These are phyloP conservation scores for Albugo laibachii DNA, from an alignment of 352 stramenopile species.

Conservation along the genomic window DNA sequence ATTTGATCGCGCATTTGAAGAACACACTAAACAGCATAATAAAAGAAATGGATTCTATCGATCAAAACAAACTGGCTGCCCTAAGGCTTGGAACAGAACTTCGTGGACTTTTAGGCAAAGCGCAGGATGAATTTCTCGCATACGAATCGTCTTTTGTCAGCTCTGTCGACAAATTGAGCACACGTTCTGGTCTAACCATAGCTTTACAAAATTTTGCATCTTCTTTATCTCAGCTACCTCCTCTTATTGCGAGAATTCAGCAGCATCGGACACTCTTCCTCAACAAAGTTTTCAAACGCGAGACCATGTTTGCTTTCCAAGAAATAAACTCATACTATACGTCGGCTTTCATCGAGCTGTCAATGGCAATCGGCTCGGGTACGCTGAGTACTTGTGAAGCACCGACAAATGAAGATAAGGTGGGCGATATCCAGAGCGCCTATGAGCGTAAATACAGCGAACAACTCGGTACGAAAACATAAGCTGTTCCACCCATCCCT, in stretches of 20 bases:
- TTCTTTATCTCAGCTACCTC: slow-evolving; percentile 36
- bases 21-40: too few relatives aligned
- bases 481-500: too few relatives aligned
- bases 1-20: too few relatives aligned
- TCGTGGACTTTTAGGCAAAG: slow-evolving; percentile 54
- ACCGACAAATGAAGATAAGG: too few relatives aligned
- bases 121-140: slow-evolving; percentile 48
- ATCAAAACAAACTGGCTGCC: slow-evolving; percentile 33
- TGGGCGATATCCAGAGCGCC: too few relatives aligned
- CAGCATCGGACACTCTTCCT: slow-evolving; percentile 6
- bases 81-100: slow-evolving; percentile 50
- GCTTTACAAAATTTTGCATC: slow-evolving; percentile 58
- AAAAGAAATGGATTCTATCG: slow-evolving; percentile 23
- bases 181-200: too few relatives aligned
- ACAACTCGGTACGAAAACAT: too few relatives aligned
- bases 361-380: slow-evolving; percentile 30
- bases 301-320: slow-evolving; percentile 61
- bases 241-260: too few relatives aligned
- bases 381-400: too few relatives aligned
- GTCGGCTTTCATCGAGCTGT: slow-evolving; percentile 65
- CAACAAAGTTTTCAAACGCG: slow-evolving; percentile 56
- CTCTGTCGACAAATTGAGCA: not conserved
- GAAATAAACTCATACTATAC: slow-evolving; percentile 77
- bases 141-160: slow-evolving; percentile 40
- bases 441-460: too few relatives aligned